Evolutionary conservation across 495 filamentous ascomycete species (phyloP).

Genomic region (Apiosordaria backusii): DNA sequence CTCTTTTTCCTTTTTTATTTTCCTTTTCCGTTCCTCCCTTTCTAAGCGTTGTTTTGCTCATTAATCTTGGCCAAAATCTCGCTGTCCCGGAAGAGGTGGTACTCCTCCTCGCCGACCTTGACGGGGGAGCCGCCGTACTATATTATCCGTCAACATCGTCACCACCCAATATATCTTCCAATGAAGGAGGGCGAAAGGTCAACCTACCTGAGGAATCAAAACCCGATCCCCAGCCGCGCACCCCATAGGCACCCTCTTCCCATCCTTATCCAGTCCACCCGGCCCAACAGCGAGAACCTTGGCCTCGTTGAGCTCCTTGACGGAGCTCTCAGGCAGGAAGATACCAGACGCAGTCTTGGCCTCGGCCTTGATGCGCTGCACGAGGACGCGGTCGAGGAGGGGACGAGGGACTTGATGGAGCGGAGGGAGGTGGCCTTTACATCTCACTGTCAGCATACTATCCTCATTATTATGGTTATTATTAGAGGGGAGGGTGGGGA

Average conservation of each 20-base stretch:
- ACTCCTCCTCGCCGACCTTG: slow-evolving; percentile 97
- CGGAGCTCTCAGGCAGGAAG: slow-evolving; percentile 93
- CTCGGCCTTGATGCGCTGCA: slow-evolving; percentile 97
- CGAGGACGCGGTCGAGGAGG: slow-evolving; percentile 96
- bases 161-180: slow-evolving; percentile 14
- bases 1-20: slow-evolving; percentile 9
- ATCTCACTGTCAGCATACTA: too few relatives aligned
- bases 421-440: slow-evolving; percentile 69
- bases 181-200: not conserved
- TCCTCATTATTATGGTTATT: too few relatives aligned
- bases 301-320: slow-evolving; percentile 98
- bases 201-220: slow-evolving; percentile 88
- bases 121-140: slow-evolving; percentile 94
- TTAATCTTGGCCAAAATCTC: slow-evolving; percentile 91
- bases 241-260: slow-evolving; percentile 76
- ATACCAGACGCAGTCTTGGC: slow-evolving; percentile 92
- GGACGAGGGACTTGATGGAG: slow-evolving; percentile 91
- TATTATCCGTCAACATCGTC: slow-evolving; percentile 31
- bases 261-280: slow-evolving; percentile 78
- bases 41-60: slow-evolving; percentile 51
- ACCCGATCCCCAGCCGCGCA: slow-evolving; percentile 86
- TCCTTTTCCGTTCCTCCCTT: not conserved
- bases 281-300: slow-evolving; percentile 94
- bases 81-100: slow-evolving; percentile 89
- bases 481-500: not conserved